Evolutionary conservation across 768 basidiomycete genomes (phyloP), one percentile per base, ranked within the genome.

Genomic region (Holtermannia corniformis): DNA sequence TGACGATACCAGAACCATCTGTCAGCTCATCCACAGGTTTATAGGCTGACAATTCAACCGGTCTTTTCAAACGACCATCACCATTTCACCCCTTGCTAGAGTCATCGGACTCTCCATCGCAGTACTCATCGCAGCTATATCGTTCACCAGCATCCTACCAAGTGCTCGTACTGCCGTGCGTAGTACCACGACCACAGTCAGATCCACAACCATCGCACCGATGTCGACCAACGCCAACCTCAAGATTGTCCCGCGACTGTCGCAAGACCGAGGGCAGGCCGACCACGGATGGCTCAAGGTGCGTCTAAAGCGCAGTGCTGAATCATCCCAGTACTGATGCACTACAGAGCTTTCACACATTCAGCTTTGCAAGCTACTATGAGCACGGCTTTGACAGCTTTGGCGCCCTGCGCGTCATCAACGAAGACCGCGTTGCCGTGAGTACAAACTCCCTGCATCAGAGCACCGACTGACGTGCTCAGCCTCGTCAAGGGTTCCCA

Each of bases 281-380:
- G 80, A 90, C 64, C 86, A 87, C 59, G 84, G 80, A 22, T 91
- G 87, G 87, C 75, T 91, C 49, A 89, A 88, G 76, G 82, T 85
- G 0, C 86, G 86, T 76, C 83, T n/a, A n/a, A n/a, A n/a, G n/a
- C n/a, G n/a, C n/a, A n/a, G n/a, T n/a, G n/a, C n/a, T n/a, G n/a
- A n/a, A n/a, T n/a, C n/a, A n/a, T n/a, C n/a, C n/a, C n/a, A n/a
- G n/a, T n/a, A 20, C 52, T 51, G 46, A 50, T 49, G 10, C 5
- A 10, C 24, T 26, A 7, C 25, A 57, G 65, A 69, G 63, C 20
- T 52, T 57, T 62, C 58, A 69, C 47, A 57, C 71, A 0, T 60
- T 66, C 54, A 54, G 68, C 21, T 61, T 63, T 44, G 64, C 64
- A 27, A 82, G 79, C 62, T 93, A 89, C 67, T 76, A 80, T 40